Conservation (phyloP, 129 eudicot species). For the Centrapalus pauciflorus region DNA sequence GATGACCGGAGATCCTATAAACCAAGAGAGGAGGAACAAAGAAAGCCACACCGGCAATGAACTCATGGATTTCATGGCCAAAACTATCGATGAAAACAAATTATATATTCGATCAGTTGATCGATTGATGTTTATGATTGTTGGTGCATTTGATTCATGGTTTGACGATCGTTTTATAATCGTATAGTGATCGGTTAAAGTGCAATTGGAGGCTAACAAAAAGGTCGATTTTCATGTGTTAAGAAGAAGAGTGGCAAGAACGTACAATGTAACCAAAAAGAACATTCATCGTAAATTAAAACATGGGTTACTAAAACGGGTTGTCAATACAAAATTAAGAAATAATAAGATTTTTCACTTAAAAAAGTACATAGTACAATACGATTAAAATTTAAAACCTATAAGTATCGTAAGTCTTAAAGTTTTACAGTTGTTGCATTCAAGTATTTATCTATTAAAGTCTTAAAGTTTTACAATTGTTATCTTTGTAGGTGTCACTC, state of each 20-base stretch:
- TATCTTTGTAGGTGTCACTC: too few relatives aligned
- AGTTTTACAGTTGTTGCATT: too few relatives aligned
- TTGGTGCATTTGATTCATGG: constrained; percentile 6
- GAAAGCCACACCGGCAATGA: constrained; percentile 16
- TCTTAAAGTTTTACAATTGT: too few relatives aligned
- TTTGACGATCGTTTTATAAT: background rate
- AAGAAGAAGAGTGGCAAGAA: background rate
- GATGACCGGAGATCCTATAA: background rate
- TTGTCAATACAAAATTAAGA: too few relatives aligned
- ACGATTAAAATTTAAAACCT: too few relatives aligned
- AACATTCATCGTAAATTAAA: background rate
- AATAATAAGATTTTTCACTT: too few relatives aligned
- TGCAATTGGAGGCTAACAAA: background rate
- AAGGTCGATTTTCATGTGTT: constrained; percentile 11
- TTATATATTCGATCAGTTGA: background rate
- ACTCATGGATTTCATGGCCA: background rate
- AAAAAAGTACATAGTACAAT: too few relatives aligned
- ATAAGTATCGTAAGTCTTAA: too few relatives aligned
- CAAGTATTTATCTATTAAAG: too few relatives aligned
- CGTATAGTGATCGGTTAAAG: background rate
- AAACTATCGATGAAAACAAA: background rate
- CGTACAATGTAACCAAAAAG: too few relatives aligned
- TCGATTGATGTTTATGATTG: background rate
- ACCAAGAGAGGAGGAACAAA: constrained; percentile 10
- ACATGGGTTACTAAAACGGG: too few relatives aligned